These are phyloP conservation scores for Penicillium nucicola DNA, from an alignment of 495 filamentous ascomycete genomes.

Conservation along the genomic window DNA sequence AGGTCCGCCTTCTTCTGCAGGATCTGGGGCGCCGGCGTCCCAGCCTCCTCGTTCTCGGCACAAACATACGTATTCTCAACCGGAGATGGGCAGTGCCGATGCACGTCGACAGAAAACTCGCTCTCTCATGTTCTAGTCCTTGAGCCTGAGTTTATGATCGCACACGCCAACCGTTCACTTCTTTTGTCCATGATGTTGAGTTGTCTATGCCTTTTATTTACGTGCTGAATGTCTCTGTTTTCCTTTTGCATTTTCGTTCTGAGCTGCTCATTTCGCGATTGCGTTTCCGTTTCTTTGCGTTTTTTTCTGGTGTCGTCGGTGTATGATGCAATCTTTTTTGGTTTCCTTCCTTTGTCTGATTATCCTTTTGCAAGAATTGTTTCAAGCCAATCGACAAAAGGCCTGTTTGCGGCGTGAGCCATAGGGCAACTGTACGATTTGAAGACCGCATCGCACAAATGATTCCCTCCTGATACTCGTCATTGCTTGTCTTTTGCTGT, in stretches of 20 bases:
- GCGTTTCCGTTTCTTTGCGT: background rate
- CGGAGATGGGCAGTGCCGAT: constrained; percentile 36
- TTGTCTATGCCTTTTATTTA: constrained; percentile 24
- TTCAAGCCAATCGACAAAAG: constrained; percentile 3
- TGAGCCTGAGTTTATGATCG: constrained; percentile 2
- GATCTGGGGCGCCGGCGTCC: constrained; percentile 25
- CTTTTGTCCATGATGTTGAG: constrained; percentile 28
- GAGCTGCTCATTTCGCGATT: background rate
- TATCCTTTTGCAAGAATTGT: constrained; percentile 8
- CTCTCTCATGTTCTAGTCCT: constrained; percentile 36
- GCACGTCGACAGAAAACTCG: constrained; percentile 44
- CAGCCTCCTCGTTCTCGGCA: constrained; percentile 32
- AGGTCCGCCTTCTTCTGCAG: constrained; percentile 28
- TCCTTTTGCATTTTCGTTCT: constrained; percentile 9
- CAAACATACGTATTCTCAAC: constrained; percentile 45
- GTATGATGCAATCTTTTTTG: constrained; percentile 22
- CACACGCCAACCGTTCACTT: constrained; percentile 19
- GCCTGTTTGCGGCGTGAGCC: constrained; percentile 10
- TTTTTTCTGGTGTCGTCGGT: constrained; percentile 22
- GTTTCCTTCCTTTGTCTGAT: constrained; percentile 14
- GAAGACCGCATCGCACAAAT: constrained; percentile 20
- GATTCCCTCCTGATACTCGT: constrained; percentile 11
- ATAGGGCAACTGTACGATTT: constrained; percentile 24
- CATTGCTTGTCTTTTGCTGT: constrained; percentile 20
- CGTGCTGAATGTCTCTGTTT: constrained; percentile 6